Percentiles rank a stretch among this genome's conserved stretches.
Conservation (phyloP, 2,329 filamentous ascomycete species). For the Colletotrichum tabaci region DNA sequence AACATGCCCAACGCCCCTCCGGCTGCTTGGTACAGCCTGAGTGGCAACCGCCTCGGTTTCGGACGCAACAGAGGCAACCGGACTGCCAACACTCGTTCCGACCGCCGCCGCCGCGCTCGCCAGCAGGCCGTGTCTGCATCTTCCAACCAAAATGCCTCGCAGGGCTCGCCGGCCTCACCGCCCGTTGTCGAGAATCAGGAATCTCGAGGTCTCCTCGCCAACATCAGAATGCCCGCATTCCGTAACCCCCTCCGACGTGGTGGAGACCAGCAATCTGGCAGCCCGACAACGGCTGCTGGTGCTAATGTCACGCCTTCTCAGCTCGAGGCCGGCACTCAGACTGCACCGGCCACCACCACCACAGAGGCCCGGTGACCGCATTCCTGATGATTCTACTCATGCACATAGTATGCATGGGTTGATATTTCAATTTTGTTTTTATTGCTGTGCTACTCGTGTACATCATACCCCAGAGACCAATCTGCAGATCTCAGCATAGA, state of each 20-base stretch:
- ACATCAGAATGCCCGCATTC: conserved; percentile 42
- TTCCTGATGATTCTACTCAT: neutral
- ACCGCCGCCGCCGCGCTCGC: conserved; percentile 33
- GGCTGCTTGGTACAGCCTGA: conserved; percentile 57
- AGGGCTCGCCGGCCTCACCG: conserved; percentile 14
- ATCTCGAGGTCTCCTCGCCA: conserved; percentile 40
- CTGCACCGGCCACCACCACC: conserved; percentile 33
- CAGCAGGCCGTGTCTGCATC: conserved; percentile 23
- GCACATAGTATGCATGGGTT: neutral
- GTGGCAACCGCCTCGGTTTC: conserved; percentile 45
- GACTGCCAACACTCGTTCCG: conserved; percentile 24
- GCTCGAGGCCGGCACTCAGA: conserved; percentile 60
- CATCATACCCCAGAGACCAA: conserved; percentile 39
- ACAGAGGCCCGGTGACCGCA: conserved; percentile 24
- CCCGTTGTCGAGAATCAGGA: conserved; percentile 33
- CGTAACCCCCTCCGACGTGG: conserved; percentile 45
- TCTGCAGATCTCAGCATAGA: conserved; percentile 39
- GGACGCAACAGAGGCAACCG: conserved; percentile 39
- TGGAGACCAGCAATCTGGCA: conserved; percentile 41
- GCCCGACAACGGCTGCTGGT: conserved; percentile 46
- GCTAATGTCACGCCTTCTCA: conserved; percentile 61
- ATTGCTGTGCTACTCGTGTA: conserved; percentile 39
- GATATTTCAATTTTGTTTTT: conserved; percentile 31
- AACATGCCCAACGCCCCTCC: conserved; percentile 62
- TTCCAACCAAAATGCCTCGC: conserved; percentile 10